Evolutionary conservation across 202 grass and related monocot species (phyloP).

Genomic region (Brachypodium distachyon): DNA sequence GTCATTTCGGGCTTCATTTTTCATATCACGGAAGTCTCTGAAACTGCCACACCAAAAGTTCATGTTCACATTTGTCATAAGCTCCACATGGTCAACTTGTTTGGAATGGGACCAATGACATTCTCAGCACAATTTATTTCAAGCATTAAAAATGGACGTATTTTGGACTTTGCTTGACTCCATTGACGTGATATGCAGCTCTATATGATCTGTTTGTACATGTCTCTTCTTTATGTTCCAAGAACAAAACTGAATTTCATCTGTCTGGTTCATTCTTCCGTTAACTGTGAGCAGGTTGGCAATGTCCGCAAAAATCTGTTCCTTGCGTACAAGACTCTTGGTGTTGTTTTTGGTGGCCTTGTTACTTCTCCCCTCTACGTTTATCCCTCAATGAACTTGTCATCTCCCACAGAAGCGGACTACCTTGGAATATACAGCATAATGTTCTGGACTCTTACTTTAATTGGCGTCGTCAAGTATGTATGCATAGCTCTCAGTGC

Average conservation of each 20-base stretch:
- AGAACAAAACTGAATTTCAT: neutral
- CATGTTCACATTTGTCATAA: neutral
- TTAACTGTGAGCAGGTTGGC: slow-evolving; percentile 21
- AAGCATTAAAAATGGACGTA: neutral
- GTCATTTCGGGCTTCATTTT: neutral
- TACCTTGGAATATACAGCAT: slow-evolving; percentile 69
- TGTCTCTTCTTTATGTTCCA: neutral
- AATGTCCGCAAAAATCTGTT: slow-evolving; percentile 23
- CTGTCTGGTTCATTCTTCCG: neutral
- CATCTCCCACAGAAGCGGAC: slow-evolving; percentile 46
- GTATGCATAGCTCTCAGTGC: slow-evolving; percentile 56
- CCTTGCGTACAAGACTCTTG: slow-evolving; percentile 57
- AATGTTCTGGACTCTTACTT: slow-evolving; percentile 72
- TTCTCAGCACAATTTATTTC: neutral
- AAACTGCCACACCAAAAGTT: neutral
- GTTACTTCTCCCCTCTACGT: slow-evolving; percentile 70
- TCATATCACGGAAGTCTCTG: neutral
- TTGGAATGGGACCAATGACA: neutral
- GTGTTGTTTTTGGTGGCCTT: slow-evolving; percentile 62
- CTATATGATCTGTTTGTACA: neutral
- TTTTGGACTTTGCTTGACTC: neutral
- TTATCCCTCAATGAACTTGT: slow-evolving; percentile 67
- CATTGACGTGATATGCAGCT: neutral
- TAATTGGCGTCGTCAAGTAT: slow-evolving; percentile 62
- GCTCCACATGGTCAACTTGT: neutral